Evolutionary conservation across 106 monocot genomes (phyloP), one percentile per base, ranked within the genome.

Genomic region (Iris macrosiphon): DNA sequence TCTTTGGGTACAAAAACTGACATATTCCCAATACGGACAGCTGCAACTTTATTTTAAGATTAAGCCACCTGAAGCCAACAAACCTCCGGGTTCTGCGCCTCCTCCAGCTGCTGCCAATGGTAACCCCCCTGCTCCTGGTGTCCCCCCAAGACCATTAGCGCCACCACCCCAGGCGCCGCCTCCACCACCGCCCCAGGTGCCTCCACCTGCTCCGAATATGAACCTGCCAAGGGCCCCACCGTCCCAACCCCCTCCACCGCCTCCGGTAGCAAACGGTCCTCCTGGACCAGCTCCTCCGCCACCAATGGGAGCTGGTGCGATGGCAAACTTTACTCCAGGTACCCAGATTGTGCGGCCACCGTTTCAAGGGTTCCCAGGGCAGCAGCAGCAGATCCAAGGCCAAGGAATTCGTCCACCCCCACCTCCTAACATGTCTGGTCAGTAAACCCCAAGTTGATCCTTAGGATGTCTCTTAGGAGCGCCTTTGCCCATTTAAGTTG

Each of bases 1-100:
- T 14, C 15, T 40, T 39, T 14, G 1, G 7, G 24, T 7, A 4
- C 3, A 12, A 11, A 11, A 38, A 22, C 23, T 46, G 9, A n/a
- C 15, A 31, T 42, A 35, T 29, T 31, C 29, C 39, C 57, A 27
- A 6, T 16, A 3, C 23, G 4, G 20, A 56, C 83, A 98, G 90
- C 50, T 98, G 53, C 96, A 91, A 59, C 66, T 98, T 16, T 91
- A 98, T 59, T 98, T 98, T 78, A 98, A 91, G 49, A 32, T 37
- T 18, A 98, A 87, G 49, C 91, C 78, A 16, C 75, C 74, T 2
- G 98, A 98, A 81, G 54, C 52, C 19, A 75, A 38, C 63, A 98
- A 98, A 33, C 79, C 82, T 20, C 81, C 55, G 12, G 60, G 33
- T 20, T 17, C 50, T 22, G 59, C 59, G 20, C 63, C 80, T 39